Evolutionary conservation across 2,329 filamentous ascomycete species (phyloP), one percentile per base, ranked within the genome.

Genomic region (Dactylellina drechsleri): DNA sequence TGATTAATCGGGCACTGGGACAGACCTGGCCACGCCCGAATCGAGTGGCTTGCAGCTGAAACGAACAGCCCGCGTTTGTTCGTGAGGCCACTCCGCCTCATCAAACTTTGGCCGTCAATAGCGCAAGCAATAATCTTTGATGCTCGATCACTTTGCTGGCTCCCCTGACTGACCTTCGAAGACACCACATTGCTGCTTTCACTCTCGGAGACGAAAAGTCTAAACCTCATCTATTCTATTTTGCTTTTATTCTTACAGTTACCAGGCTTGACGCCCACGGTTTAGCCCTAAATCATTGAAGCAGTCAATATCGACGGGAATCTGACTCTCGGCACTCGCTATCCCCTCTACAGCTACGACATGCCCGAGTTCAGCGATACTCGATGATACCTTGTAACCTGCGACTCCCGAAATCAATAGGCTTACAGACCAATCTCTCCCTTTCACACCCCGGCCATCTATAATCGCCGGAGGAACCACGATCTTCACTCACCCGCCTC

Each of bases 361-460:
- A 75, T 75, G 71, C 71, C 64, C 71, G 64, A 58, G 64, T 65
- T 68, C 59, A 68, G 36, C 59, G 43, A 60, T 50, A 65, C 58
- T 68, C 71, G 71, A 65, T 75, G 71, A 75, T 75, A 74, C 53
- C 31, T 45, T 8, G 31, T 16, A 20, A 54, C 71, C 36, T 59
- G 58, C 64, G 70, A 74, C 43, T 50, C 41, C 54, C 56, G 56
- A 74, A 40, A 26, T 15, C 26, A 7, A 41, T 20, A 20, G 36
- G 3, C 64, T 36, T 15, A 53, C 52, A 18, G 36, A 36, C 54
- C 45, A 41, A 20, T 20, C 28, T 40, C 1, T 45, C 36, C 31
- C 18, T 53, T 59, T 50, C 12, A 50, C 41, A 60, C 59, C 64
- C 64, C 56, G 71, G 50, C 59, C 26, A 10, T 36, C 31, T 49